Evolutionary conservation across 1,139 yeast species (phyloP).

Genomic region (Yamadazyma dendronema): DNA sequence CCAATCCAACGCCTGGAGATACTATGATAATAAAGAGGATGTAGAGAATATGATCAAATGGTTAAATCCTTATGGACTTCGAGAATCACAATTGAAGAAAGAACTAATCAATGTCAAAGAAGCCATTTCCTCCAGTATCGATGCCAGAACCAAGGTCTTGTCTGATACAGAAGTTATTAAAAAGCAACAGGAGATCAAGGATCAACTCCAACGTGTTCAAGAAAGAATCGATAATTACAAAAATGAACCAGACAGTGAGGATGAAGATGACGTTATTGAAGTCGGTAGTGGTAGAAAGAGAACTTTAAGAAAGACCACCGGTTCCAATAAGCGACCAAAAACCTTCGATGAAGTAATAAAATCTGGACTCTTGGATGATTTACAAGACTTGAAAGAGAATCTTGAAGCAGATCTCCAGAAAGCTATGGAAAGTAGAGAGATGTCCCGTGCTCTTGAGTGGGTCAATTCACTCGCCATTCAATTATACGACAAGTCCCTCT

Average conservation of each 20-base stretch:
- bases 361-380: constrained; percentile 22
- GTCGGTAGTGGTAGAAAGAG: constrained; percentile 19
- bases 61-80: constrained; percentile 73
- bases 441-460: constrained; percentile 56
- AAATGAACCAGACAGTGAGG: constrained; percentile 4
- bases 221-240: constrained; percentile 6
- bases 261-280: constrained; percentile 22
- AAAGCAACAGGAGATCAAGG: constrained; percentile 40
- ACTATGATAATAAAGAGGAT: constrained; percentile 61
- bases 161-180: constrained; percentile 39
- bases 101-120: constrained; percentile 58
- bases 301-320: constrained; percentile 15
- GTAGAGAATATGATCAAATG: constrained; percentile 58
- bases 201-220: constrained; percentile 32
- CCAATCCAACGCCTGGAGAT: constrained; percentile 64
- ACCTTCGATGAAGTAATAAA: constrained; percentile 29
- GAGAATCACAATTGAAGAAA: constrained; percentile 68
- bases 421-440: constrained; percentile 37
- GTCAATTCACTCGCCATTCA: constrained; percentile 58
- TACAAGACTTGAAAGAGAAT: constrained; percentile 28
- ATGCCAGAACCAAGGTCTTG: constrained; percentile 56
- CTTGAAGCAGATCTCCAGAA: constrained; percentile 32
- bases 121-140: constrained; percentile 55
- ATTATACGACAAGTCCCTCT: constrained; percentile 49
- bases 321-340: constrained; percentile 19